Percentiles rank a stretch among this genome's conserved stretches.
These are phyloP conservation scores for Alternaria metachromatica DNA, from an alignment of 2,329 filamentous ascomycete genomes.

Conservation along the genomic window DNA sequence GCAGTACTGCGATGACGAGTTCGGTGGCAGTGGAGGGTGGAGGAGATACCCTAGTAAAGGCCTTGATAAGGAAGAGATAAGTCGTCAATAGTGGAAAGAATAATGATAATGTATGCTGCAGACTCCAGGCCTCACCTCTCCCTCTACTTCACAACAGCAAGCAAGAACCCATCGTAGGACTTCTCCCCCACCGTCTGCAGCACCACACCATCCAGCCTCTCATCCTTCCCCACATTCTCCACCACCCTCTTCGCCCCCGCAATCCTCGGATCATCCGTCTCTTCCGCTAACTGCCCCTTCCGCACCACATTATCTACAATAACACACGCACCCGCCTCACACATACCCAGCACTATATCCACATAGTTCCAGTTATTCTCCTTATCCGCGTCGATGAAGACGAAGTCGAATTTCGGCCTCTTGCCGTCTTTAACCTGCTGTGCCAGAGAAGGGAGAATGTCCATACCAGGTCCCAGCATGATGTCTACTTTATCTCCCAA, in stretches of 20 bases:
- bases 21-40: not conserved
- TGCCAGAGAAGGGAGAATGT: constrained; percentile 51
- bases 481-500: constrained; percentile 55
- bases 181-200: constrained; percentile 58
- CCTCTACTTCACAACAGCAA: constrained; percentile 48
- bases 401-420: constrained; percentile 55
- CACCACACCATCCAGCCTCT: constrained; percentile 52
- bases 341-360: constrained; percentile 53
- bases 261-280: constrained; percentile 31
- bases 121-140: not conserved
- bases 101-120: constrained; percentile 6
- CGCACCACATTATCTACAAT: constrained; percentile 61
- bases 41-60: not conserved
- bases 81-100: not conserved
- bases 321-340: constrained; percentile 51
- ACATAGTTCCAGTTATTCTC: constrained; percentile 59
- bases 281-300: constrained; percentile 47
- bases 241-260: constrained; percentile 49
- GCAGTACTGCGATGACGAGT: not conserved
- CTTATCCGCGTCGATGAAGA: constrained; percentile 63
- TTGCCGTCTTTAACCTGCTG: constrained; percentile 51
- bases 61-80: not conserved
- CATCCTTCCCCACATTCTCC: constrained; percentile 53
- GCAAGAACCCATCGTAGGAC: constrained; percentile 56
- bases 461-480: constrained; percentile 54